These are phyloP conservation scores for Kokia cookei DNA, from an alignment of 441 rosid species.

Conservation along the genomic window DNA sequence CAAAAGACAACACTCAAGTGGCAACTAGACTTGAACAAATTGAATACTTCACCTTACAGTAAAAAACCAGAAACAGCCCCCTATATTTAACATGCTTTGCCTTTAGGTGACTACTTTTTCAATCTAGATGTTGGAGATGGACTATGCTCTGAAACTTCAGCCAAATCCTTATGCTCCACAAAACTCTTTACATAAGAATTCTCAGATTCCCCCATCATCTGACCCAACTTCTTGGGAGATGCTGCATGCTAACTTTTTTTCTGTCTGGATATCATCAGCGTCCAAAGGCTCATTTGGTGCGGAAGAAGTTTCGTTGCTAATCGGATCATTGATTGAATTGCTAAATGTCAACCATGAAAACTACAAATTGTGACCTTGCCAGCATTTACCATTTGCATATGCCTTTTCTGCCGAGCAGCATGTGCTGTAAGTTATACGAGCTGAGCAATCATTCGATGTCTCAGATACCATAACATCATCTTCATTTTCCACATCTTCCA, in stretches of 20 bases:
- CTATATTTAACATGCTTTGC: slow-evolving; percentile 19
- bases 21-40: slow-evolving; percentile 3
- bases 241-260: slow-evolving; percentile 15
- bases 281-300: slow-evolving; percentile 25
- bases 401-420: slow-evolving; percentile 81
- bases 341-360: slow-evolving; percentile 55
- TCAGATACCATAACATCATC: slow-evolving; percentile 29
- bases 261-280: slow-evolving; percentile 20
- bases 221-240: slow-evolving; percentile 36
- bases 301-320: slow-evolving; percentile 26
- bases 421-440: slow-evolving; percentile 45
- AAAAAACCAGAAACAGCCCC: slow-evolving; percentile 30
- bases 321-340: slow-evolving; percentile 19
- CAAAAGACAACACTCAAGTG: slow-evolving; percentile 26
- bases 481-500: slow-evolving; percentile 50
- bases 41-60: slow-evolving; percentile 52
- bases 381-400: slow-evolving; percentile 67
- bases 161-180: slow-evolving; percentile 8
- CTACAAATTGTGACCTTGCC: slow-evolving; percentile 75
- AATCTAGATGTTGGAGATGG: slow-evolving; percentile 16
- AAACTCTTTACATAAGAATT: slow-evolving; percentile 24
- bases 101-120: slow-evolving; percentile 25
- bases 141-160: slow-evolving; percentile 19
- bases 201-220: slow-evolving; percentile 33
- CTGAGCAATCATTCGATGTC: slow-evolving; percentile 38